Conservation (phyloP, 179 eudicot genomes). For the Actinidia arguta region DNA sequence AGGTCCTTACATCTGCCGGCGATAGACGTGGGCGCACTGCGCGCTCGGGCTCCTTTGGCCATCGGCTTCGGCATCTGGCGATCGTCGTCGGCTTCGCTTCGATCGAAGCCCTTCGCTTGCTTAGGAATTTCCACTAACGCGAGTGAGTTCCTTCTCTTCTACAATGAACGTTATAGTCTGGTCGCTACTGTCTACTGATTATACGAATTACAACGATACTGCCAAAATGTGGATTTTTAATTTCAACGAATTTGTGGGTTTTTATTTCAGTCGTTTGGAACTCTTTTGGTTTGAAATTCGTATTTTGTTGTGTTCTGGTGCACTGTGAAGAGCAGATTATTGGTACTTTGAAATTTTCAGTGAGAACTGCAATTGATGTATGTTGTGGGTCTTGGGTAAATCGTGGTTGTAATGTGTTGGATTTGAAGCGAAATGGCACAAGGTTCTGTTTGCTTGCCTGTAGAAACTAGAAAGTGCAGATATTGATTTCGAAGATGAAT, state of each 20-base stretch:
- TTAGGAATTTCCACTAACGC: slow-evolving; percentile 57
- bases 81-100: slow-evolving; percentile 32
- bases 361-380: background rate
- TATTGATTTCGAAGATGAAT: background rate
- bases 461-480: background rate
- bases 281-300: background rate
- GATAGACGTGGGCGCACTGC: slow-evolving; percentile 48
- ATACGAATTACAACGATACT: background rate
- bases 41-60: slow-evolving; percentile 48
- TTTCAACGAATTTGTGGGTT: background rate
- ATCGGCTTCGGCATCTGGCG: slow-evolving; percentile 56
- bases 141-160: slow-evolving; percentile 22
- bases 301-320: background rate
- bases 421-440: background rate
- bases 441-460: background rate
- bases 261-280: background rate
- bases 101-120: slow-evolving; percentile 63
- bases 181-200: background rate
- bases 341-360: background rate
- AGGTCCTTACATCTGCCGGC: slow-evolving; percentile 65
- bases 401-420: background rate
- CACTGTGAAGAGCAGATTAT: background rate
- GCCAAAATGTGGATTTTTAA: background rate
- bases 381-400: slow-evolving; percentile 11
- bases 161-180: background rate